phyloP scores from a whole-genome alignment of 768 basidiomycete genomes.

The Tulasnella sp. region DNA sequence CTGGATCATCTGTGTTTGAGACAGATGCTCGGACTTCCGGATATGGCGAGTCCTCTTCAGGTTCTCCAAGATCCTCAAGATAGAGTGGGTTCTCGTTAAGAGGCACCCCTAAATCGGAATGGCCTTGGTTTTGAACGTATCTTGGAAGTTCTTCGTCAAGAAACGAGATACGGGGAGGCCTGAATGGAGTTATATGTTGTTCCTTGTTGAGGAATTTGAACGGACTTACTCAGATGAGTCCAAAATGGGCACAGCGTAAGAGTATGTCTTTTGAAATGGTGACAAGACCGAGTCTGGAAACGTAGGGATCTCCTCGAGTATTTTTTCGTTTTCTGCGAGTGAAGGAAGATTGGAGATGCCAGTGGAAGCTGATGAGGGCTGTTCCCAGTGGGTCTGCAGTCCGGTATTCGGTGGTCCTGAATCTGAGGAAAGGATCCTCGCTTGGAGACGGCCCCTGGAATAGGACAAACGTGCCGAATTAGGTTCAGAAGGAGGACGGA shows the following conservation, averaged over 20 bases:
- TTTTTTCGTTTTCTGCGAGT: background rate
- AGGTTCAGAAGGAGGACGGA: background rate
- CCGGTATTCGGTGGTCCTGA: background rate
- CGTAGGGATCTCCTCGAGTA: background rate
- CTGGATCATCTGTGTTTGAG: constrained; percentile 96
- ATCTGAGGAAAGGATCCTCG: background rate
- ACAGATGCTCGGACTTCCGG: constrained; percentile 95
- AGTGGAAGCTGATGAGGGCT: background rate
- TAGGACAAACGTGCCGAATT: background rate
- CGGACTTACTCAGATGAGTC: background rate
- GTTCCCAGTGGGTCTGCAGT: background rate
- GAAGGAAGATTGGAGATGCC: background rate
- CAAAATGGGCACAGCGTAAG: background rate
- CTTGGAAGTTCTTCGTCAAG: background rate
- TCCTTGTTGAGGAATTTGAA: background rate
- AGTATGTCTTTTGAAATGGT: background rate
- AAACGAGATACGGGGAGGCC: background rate
- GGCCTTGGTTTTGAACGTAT: background rate
- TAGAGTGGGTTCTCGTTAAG: constrained; percentile 7
- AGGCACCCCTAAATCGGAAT: background rate
- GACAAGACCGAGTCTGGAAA: background rate
- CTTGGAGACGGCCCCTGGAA: background rate
- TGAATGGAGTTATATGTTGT: too few species aligned
- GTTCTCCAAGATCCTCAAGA: background rate
- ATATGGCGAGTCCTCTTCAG: constrained; percentile 91